A percentile compares a stretch with the other conserved stretches of the same genome.
Evolutionary conservation across 352 stramenopile genomes (phyloP).

Genomic region (Globisporangium spiculum): DNA sequence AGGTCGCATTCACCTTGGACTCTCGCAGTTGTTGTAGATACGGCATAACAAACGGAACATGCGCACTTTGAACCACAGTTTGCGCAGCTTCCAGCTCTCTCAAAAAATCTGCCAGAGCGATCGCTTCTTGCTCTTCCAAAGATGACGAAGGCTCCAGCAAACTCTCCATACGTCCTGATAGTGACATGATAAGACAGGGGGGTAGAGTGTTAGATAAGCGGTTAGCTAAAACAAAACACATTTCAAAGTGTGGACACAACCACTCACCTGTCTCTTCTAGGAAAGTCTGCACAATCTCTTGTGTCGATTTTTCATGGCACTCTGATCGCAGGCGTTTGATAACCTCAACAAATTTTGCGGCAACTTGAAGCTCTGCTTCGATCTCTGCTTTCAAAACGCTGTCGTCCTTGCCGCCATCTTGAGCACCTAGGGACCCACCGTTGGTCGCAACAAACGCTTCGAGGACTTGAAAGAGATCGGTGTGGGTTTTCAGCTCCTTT

Average conservation of each 20-base stretch:
- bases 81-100: conserved; percentile 58
- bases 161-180: conserved; percentile 29
- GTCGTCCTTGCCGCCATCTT: background rate
- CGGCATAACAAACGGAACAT: conserved; percentile 68
- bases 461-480: conserved; percentile 49
- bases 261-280: conserved; percentile 40
- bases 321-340: conserved; percentile 39
- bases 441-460: conserved; percentile 43
- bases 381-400: background rate
- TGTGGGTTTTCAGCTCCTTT: conserved; percentile 45
- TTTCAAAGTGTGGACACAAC: too few species aligned
- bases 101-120: conserved; percentile 67
- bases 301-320: conserved; percentile 49
- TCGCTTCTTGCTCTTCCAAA: conserved; percentile 49
- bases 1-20: conserved; percentile 19
- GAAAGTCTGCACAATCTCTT: conserved; percentile 63
- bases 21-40: conserved; percentile 67
- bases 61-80: conserved; percentile 45
- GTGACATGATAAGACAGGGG: background rate
- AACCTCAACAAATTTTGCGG: conserved; percentile 33
- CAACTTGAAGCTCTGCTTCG: conserved; percentile 6
- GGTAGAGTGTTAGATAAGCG: background rate
- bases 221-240: too few species aligned
- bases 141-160: conserved; percentile 48
- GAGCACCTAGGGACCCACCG: conserved; percentile 19